phyloP scores from a whole-genome alignment of 306 rosid species.

The Rosa persica region DNA sequence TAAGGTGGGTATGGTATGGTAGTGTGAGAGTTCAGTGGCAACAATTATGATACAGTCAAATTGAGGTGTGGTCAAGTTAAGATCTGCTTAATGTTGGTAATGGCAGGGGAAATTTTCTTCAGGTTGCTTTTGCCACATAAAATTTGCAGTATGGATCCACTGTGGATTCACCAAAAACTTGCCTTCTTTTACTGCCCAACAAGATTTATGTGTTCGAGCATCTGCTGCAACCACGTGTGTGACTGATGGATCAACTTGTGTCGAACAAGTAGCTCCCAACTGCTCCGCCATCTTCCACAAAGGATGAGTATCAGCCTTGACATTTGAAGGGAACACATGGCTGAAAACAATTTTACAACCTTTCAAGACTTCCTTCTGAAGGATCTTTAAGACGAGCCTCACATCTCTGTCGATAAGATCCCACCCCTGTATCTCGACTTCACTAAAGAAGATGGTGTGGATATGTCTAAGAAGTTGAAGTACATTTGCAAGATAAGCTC shows the following conservation, averaged over 20 bases:
- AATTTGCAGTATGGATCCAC: slow-evolving; percentile 83
- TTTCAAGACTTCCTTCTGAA: slow-evolving; percentile 46
- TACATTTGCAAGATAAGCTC: slow-evolving; percentile 61
- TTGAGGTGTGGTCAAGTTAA: background rate
- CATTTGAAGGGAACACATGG: slow-evolving; percentile 49
- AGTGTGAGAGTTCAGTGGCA: background rate
- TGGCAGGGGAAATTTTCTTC: slow-evolving; percentile 51
- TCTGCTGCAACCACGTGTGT: slow-evolving; percentile 76
- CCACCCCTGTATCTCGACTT: slow-evolving; percentile 27
- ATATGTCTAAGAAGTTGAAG: slow-evolving; percentile 65
- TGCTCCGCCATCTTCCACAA: slow-evolving; percentile 74
- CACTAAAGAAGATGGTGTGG: slow-evolving; percentile 67
- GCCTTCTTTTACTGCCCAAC: slow-evolving; percentile 57
- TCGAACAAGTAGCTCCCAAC: slow-evolving; percentile 74
- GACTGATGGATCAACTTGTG: slow-evolving; percentile 55
- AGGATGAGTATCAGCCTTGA: slow-evolving; percentile 43
- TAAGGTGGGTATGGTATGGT: background rate
- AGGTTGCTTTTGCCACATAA: slow-evolving; percentile 68
- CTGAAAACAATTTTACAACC: slow-evolving; percentile 69
- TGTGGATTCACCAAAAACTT: slow-evolving; percentile 76
- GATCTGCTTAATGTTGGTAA: background rate
- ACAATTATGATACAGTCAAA: background rate
- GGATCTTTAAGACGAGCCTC: slow-evolving; percentile 46
- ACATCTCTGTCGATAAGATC: slow-evolving; percentile 65
- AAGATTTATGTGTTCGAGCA: slow-evolving; percentile 68